These are phyloP conservation scores for Helicocarpus griseus DNA, from an alignment of 2,329 filamentous ascomycete genomes.

Conservation along the genomic window DNA sequence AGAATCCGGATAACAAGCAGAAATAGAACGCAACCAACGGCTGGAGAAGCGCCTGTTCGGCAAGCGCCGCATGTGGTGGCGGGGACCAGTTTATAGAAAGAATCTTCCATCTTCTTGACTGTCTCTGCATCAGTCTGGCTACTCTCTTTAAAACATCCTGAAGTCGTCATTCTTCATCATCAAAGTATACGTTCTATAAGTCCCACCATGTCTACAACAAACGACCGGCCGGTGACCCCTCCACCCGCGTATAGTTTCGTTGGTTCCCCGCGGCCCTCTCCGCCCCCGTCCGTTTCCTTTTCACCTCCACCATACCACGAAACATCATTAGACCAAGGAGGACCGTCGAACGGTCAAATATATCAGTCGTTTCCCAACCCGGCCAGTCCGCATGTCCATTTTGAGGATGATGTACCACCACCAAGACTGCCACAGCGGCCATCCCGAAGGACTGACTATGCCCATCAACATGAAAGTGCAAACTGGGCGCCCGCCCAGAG, in stretches of 20 bases:
- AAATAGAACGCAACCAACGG: too few relatives aligned
- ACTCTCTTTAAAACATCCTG: too few relatives aligned
- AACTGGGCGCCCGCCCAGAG: background rate
- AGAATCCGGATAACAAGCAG: too few relatives aligned
- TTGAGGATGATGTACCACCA: background rate
- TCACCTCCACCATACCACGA: background rate
- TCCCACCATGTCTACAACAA: background rate
- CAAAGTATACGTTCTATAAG: too few relatives aligned
- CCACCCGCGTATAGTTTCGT: background rate
- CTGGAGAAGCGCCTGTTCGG: background rate
- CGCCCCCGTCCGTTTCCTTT: background rate
- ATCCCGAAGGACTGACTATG: background rate
- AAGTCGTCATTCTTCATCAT: too few relatives aligned
- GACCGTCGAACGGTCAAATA: background rate
- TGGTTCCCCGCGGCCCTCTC: background rate
- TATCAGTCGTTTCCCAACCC: background rate
- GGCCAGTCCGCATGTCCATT: too few relatives aligned
- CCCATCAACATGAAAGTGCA: background rate
- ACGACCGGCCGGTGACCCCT: background rate
- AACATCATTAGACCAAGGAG: background rate
- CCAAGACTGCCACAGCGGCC: background rate
- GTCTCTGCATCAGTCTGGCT: too few relatives aligned
- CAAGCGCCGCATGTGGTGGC: background rate
- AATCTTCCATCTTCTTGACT: background rate
- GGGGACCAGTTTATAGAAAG: background rate